These are phyloP conservation scores for Candida easanensis DNA, from an alignment of 805 yeast genomes.

Conservation along the genomic window DNA sequence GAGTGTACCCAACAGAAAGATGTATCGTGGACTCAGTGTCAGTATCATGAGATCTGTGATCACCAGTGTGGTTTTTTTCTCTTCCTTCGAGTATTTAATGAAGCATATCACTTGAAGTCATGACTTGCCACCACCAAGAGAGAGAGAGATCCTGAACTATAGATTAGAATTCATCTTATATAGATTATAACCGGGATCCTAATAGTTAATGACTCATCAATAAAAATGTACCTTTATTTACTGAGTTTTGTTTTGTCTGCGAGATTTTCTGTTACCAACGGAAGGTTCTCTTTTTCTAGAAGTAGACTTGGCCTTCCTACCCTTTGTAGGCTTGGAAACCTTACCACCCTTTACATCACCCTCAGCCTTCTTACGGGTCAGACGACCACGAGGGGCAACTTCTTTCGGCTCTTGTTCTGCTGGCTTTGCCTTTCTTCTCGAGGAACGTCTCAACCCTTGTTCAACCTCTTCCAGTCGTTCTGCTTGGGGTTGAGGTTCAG, in stretches of 20 bases:
- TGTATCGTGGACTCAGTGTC: slow-evolving; percentile 79
- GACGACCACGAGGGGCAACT: not conserved
- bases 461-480: not conserved
- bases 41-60: slow-evolving; percentile 68
- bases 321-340: slow-evolving; percentile 4
- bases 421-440: not conserved
- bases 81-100: slow-evolving; percentile 69
- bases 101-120: slow-evolving; percentile 40
- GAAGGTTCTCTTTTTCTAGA: slow-evolving; percentile 14
- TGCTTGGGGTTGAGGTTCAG: not conserved
- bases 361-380: not conserved
- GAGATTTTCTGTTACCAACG: slow-evolving; percentile 15
- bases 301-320: not conserved
- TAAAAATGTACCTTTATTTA: too few relatives aligned
- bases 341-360: slow-evolving; percentile 6
- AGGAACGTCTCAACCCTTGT: not conserved
- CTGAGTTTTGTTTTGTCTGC: slow-evolving; percentile 16
- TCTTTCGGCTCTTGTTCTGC: not conserved
- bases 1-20: slow-evolving; percentile 41
- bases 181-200: too few relatives aligned
- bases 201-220: too few relatives aligned
- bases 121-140: not conserved
- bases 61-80: slow-evolving; percentile 74
- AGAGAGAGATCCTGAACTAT: too few relatives aligned
- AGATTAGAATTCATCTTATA: too few relatives aligned